Base-by-base conservation (phyloP, 441 rosid species). In the Raphanus hybrid region DNA sequence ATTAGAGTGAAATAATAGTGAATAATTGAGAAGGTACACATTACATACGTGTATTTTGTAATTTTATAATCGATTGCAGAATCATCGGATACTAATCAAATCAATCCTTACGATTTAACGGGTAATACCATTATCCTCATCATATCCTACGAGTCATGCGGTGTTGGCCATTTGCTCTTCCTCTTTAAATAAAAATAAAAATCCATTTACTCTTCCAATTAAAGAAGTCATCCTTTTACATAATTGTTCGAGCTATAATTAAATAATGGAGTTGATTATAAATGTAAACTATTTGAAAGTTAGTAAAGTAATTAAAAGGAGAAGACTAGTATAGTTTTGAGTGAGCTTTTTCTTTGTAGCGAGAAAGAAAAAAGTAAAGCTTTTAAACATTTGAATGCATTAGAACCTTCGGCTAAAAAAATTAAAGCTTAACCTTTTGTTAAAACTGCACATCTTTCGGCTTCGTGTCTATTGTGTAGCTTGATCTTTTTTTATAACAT, bases 371-470 rank as follows among this genome's bases (percentile, higher is more conserved):
- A 18, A 10, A 48, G 68, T 5, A 32, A 65, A 60, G 69, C 73
- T 71, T 66, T 66, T 77, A 6, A 57, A 70, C 66, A 64, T 41
- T 57, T 37, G 18, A 41, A 67, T 67, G 69, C 27, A 27, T 37
- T 50, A 50, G 74, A 61, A 78, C 62, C 69, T 78, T 72, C 74
- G 69, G 58, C 69, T 72, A 48, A 72, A 60, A 23, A 59, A 59
- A 7, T 50, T 54, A 54, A 27, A 78, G 70, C 45, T 66, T 23
- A 67, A 8, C 57, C 62, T 73, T 73, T 60, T 66, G 73, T 26
- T 54, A 23, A 67, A 50, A 72, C 59, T 64, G 73, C 73, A 61
- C 59, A 37, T 78, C 81, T 78, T 78, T 78, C 81, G 74, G 81
- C 77, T 78, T 73, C 15, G 55, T 78, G 60, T 67, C 65, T 67